These are phyloP conservation scores for Hortaea sp. DNA, from an alignment of 2,329 filamentous ascomycete species.

Conservation along the genomic window DNA sequence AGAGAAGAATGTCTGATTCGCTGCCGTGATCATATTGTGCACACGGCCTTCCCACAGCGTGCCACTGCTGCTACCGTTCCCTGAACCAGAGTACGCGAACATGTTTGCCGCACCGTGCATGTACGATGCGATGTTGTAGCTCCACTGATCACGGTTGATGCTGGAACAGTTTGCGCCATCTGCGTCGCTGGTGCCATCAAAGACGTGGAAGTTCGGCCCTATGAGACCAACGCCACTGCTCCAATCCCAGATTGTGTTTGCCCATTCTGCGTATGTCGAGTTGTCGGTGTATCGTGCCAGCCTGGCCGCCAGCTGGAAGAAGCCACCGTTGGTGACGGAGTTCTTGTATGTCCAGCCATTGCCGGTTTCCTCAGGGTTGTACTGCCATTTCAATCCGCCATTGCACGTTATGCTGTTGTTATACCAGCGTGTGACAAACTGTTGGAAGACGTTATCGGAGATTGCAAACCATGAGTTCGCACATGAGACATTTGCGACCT, in stretches of 20 bases:
- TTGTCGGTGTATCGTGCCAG: slow-evolving; percentile 30
- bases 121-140: slow-evolving; percentile 35
- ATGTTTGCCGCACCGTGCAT: slow-evolving; percentile 38
- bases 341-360: slow-evolving; percentile 47
- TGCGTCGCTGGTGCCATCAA: slow-evolving; percentile 36
- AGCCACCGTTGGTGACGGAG: slow-evolving; percentile 44
- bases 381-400: slow-evolving; percentile 29
- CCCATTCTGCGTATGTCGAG: slow-evolving; percentile 56
- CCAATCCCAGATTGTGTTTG: slow-evolving; percentile 31
- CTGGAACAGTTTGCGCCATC: slow-evolving; percentile 32
- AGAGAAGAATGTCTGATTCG: slow-evolving; percentile 28
- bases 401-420: slow-evolving; percentile 22
- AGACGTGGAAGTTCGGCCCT: slow-evolving; percentile 36
- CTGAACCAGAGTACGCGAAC: slow-evolving; percentile 19
- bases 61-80: slow-evolving; percentile 7
- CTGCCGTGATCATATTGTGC: slow-evolving; percentile 13
- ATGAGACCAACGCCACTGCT: slow-evolving; percentile 45
- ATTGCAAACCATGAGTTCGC: slow-evolving; percentile 32
- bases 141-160: slow-evolving; percentile 28
- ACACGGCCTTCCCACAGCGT: slow-evolving; percentile 10
- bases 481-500: slow-evolving; percentile 28
- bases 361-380: slow-evolving; percentile 38
- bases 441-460: slow-evolving; percentile 31
- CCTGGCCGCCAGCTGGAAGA: slow-evolving; percentile 39
- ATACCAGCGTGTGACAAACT: slow-evolving; percentile 25